Percentiles rank a stretch among this genome's conserved stretches.
phyloP scores from a whole-genome alignment of 1,139 yeast genomes.

The Protomyces inouyei region DNA sequence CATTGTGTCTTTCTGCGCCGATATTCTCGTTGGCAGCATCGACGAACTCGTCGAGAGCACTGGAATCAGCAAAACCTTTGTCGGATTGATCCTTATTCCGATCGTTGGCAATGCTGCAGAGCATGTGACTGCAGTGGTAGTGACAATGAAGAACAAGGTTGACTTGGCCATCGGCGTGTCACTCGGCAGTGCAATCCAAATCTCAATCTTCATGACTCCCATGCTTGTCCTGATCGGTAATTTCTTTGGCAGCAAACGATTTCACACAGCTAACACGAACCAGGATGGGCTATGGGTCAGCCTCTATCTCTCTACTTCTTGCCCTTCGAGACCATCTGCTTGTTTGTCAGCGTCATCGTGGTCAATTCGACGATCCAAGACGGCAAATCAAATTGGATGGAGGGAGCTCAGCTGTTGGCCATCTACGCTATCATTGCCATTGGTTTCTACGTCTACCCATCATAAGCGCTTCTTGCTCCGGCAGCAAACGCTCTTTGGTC shows the following conservation, averaged over 20 bases:
- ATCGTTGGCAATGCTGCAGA: constrained; percentile 99
- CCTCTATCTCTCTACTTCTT: constrained; percentile 92
- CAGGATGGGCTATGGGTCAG: constrained; percentile 81
- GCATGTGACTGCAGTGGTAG: constrained; percentile 93
- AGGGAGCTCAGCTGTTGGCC: constrained; percentile 86
- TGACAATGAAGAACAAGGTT: constrained; percentile 94
- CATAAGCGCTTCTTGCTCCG: neutral
- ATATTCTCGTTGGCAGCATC: constrained; percentile 84
- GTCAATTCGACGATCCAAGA: constrained; percentile 77
- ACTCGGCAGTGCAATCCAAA: constrained; percentile 89
- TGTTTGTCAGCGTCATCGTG: constrained; percentile 83
- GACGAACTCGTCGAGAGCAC: constrained; percentile 79
- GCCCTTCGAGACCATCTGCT: constrained; percentile 86
- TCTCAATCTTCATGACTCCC: constrained; percentile 91
- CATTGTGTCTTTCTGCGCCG: constrained; percentile 85
- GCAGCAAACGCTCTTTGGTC: no score
- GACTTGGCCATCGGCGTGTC: constrained; percentile 97
- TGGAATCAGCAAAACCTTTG: constrained; percentile 88
- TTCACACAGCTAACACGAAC: neutral
- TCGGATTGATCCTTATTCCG: constrained; percentile 89
- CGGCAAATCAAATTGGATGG: constrained; percentile 96
- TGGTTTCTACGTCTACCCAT: constrained; percentile 77
- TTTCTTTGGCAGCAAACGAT: no score
- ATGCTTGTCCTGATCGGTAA: constrained; percentile 67
- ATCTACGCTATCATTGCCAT: constrained; percentile 81